Base-by-base conservation (phyloP, 2,329 filamentous ascomycete genomes). In the Penicillium sp. region DNA sequence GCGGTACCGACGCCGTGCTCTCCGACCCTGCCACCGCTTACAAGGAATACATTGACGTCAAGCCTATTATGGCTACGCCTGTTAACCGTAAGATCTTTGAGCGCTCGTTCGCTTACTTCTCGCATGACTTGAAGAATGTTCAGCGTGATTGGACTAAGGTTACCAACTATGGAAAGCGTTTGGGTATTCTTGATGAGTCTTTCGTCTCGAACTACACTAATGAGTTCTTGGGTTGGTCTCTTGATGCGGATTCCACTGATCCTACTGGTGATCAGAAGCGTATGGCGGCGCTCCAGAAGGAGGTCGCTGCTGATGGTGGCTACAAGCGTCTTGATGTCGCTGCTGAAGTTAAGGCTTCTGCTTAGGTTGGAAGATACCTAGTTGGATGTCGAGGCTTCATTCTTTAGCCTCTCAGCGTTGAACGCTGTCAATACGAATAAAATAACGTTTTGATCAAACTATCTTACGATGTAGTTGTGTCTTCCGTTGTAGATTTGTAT, bases 51-150 rank as follows among this genome's bases (percentile, higher is more conserved):
- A 79, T 88, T 61, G 86, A 86, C 65, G 83, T 88, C 76, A 92
- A 91, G 76, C 86, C 88, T 2, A 80, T 80, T 62, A 88, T 91
- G 86, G 83, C 79, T 42, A 85, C 84, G 0, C 67, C 77, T 1
- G 82, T 91, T 53, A 90, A 91, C 78, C 82, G 84, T 64, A 90
- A 91, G 81, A 91, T 92, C 73, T 91, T 89, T 66, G 88, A 91
- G 80, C 85, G 88, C 56, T 89, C 85, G 64, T 92, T 84, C 65
- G 88, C 88, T 18, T 91, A 91, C 79, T 89, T 91, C 72, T 89
- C 85, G 55, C 81, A 81, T 60, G 88, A 91, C 62, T 68, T 91
- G 60, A 87, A 89, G 82, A 92, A 92, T 62, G 88, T 92, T 5
- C 63, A 73, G 49, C 83, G 89, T 45, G 89, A 92, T 75, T 92